A percentile compares a stretch with the other conserved stretches of the same genome.
Evolutionary conservation across 257 asterid genomes (phyloP).

Genomic region (Hygrophila difformis): DNA sequence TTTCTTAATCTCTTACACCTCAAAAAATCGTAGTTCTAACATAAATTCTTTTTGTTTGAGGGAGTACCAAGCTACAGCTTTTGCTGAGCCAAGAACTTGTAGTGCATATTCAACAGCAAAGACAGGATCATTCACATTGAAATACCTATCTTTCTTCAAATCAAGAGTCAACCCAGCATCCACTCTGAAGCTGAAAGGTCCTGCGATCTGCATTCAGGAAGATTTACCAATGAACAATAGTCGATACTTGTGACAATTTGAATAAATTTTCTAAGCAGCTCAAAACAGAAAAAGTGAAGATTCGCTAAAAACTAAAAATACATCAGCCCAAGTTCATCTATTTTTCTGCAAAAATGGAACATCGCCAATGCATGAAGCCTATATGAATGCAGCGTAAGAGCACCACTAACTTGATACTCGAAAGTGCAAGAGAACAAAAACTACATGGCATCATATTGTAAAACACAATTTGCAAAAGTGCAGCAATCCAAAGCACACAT

Average conservation of each 20-base stretch:
- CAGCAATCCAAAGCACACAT: too few species aligned
- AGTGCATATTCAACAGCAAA: conserved; percentile 67
- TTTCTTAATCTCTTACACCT: too few species aligned
- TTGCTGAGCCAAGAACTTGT: conserved; percentile 81
- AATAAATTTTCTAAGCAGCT: background rate
- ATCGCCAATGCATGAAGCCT: too few species aligned
- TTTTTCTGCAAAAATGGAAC: too few species aligned
- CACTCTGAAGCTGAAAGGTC: conserved; percentile 81
- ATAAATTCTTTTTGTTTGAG: conserved; percentile 67
- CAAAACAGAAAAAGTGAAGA: background rate
- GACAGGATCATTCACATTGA: conserved; percentile 48
- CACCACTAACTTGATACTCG: too few species aligned
- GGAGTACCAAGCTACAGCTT: conserved; percentile 87
- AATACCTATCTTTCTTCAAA: conserved; percentile 32
- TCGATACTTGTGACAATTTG: background rate
- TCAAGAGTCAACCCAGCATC: conserved; percentile 55
- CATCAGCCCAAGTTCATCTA: background rate
- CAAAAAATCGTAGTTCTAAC: conserved; percentile 74
- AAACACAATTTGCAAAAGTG: too few species aligned
- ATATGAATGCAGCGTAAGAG: too few species aligned
- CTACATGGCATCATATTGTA: too few species aligned
- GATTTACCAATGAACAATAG: too few species aligned
- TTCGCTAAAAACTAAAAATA: background rate
- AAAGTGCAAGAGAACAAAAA: too few species aligned
- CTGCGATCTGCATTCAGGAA: conserved; percentile 47